Base-by-base conservation (phyloP, 1,284 basidiomycete genomes). In the Marasmius fiardii region DNA sequence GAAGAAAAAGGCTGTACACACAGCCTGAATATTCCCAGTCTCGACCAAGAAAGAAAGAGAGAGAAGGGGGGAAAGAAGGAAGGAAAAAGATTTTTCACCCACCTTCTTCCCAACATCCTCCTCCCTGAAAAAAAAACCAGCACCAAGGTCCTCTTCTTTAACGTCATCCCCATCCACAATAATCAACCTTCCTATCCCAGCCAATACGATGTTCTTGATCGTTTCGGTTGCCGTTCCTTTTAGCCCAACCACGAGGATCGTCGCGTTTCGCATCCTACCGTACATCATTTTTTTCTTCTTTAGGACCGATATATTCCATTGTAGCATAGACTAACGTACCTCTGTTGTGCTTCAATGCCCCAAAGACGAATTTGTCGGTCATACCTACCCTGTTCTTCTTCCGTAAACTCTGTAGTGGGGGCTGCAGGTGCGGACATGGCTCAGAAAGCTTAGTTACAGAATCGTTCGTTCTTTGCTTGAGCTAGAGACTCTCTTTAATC, bases 351-450 rank as follows among this genome's bases (percentile, higher is more conserved):
- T 70, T 98, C 96, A 28, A 98, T 82, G 44, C 97, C 96, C 96
- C 96, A 99, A 58, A 98, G 76, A 26, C 97, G 85, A 75, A 99
- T 98, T 74, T 98, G 96, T 39, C 96, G 88, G 73, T 98, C 96
- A 70, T 99, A 98, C 28, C 98, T 74, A 35, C 72, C 77, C 16
- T 76, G 76, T 64, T 80, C 77, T 63, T 79, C 78, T 59, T 79
- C 77, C 44, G 77, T 78, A 52, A 78, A 69, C 53, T 63, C 60
- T 14, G 28, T 41, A n/a, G 7, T n/a, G 8, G 8, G 14, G 7
- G 11, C 20, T 41, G 39, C 20, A 18, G 39, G 7, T 41, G 35
- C 12, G n/a, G 39, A 41, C 39, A 41, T 41, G 4, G 20, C 16
- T 18, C 4, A 4, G 16, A 41, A 41, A 41, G 39, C n/a, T 41